A percentile compares a stretch with the other conserved stretches of the same genome.
These are phyloP conservation scores for Elaeagnus macrophylla DNA, from an alignment of 306 rosid genomes.

Conservation along the genomic window DNA sequence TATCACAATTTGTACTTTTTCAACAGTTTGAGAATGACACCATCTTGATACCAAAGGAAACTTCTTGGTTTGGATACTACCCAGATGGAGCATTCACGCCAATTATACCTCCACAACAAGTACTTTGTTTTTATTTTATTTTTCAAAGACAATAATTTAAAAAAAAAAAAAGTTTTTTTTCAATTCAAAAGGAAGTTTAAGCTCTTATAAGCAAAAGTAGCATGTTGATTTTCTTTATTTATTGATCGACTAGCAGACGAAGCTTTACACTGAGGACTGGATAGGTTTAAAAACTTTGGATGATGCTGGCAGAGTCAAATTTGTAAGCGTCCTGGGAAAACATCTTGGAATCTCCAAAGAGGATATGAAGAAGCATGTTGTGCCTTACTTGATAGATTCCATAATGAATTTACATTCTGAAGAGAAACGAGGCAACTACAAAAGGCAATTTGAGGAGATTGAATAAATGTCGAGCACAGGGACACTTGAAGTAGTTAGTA, in stretches of 20 bases:
- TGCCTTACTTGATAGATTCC: conserved; percentile 37
- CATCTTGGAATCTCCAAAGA: conserved; percentile 56
- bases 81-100: conserved; percentile 65
- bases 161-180: no score
- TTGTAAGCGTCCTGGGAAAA: conserved; percentile 50
- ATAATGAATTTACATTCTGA: neutral
- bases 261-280: conserved; percentile 76
- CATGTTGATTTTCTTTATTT: neutral
- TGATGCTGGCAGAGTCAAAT: conserved; percentile 67
- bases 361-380: conserved; percentile 51
- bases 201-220: no score
- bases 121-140: conserved; percentile 7
- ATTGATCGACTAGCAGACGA: conserved; percentile 39
- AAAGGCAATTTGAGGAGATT: conserved; percentile 3
- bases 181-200: neutral
- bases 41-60: conserved; percentile 80
- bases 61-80: conserved; percentile 90
- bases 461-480: conserved; percentile 11
- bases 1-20: conserved; percentile 7
- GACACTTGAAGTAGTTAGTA: conserved; percentile 9
- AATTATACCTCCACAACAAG: conserved; percentile 51
- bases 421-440: conserved; percentile 8
- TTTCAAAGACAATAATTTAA: no score
- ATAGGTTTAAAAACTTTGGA: conserved; percentile 72
- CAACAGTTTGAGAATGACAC: conserved; percentile 69